Evolutionary conservation across 2,329 filamentous ascomycete genomes (phyloP), one percentile per base, ranked within the genome.

Genomic region (Talaromyces sp.): DNA sequence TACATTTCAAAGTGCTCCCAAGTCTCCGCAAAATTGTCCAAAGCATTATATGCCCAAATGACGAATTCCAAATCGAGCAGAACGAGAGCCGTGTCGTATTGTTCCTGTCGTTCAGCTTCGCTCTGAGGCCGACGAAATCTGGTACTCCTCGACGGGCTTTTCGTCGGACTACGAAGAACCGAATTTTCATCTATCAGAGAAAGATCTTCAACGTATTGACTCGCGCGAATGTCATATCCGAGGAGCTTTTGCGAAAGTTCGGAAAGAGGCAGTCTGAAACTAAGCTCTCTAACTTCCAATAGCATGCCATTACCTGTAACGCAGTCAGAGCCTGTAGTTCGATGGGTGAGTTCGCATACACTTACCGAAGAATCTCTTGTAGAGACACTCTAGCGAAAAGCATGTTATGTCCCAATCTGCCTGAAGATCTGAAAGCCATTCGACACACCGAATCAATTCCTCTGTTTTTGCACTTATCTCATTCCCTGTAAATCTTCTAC

Each of bases 311-410:
- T 65, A 61, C 70, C 73, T 75, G 61, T 52, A 40, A 28, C 39
- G 31, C n/a, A 23, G 11, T 69, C 68, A 66, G 64, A n/a, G 35
- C 75, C 76, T 79, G 58, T 16, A 31, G 63, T 23, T 37, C 39
- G 48, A 42, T 40, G 4, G 12, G 35, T 5, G 6, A 16, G 28
- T 12, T 28, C 21, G 21, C 14, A 48, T 14, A n/a, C 35, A 84
- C 91, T 81, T 85, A 96, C 92, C 84, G 54, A 96, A 82, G 71
- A 97, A 92, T 65, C 88, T 87, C 71, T 90, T 90, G 77, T 96
- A 91, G n/a, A 93, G 84, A 68, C 86, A 83, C 33, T 85, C 84
- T 46, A 91, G 87, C 62, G 86, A 82, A 18, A 80, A 77, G 69
- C 93, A 91, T 23, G 91, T 87, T 63, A 88, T 82, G 16, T 83